A percentile compares a stretch with the other conserved stretches of the same genome.
Evolutionary conservation across 306 rosid genomes (phyloP).

Genomic region (Ceratonia siliqua): DNA sequence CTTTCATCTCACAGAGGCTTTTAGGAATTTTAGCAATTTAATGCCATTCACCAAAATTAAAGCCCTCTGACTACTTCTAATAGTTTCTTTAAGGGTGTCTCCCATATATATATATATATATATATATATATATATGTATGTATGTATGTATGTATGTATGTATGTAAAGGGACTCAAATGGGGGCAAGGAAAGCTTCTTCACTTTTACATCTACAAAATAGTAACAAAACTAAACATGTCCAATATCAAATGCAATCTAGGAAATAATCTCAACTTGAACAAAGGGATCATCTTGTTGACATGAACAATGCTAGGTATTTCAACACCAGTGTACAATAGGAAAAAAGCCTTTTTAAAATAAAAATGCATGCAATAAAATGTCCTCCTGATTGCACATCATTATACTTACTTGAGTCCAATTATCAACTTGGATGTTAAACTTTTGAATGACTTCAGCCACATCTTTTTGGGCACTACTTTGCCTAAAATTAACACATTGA

Average conservation of each 20-base stretch:
- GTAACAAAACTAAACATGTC: background rate
- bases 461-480: constrained; percentile 72
- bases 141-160: too few relatives aligned
- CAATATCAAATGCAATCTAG: constrained; percentile 1
- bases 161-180: background rate
- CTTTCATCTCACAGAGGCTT: background rate
- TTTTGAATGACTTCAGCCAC: constrained; percentile 69
- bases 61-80: background rate
- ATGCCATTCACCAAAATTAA: background rate
- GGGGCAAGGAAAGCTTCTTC: background rate
- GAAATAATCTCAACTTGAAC: background rate
- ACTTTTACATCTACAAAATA: background rate
- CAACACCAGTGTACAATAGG: background rate
- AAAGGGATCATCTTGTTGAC: background rate
- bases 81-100: background rate
- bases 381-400: constrained; percentile 23
- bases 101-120: too few relatives aligned
- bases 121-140: too few relatives aligned
- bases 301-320: background rate
- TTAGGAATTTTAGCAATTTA: background rate
- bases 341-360: background rate
- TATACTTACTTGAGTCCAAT: constrained; percentile 79
- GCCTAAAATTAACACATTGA: constrained; percentile 62
- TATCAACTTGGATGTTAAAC: constrained; percentile 93
- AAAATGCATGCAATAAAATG: constrained; percentile 20